Evolutionary conservation across 352 stramenopile genomes (phyloP), one percentile per base, ranked within the genome.

Genomic region (Phytophthora cryptogea): DNA sequence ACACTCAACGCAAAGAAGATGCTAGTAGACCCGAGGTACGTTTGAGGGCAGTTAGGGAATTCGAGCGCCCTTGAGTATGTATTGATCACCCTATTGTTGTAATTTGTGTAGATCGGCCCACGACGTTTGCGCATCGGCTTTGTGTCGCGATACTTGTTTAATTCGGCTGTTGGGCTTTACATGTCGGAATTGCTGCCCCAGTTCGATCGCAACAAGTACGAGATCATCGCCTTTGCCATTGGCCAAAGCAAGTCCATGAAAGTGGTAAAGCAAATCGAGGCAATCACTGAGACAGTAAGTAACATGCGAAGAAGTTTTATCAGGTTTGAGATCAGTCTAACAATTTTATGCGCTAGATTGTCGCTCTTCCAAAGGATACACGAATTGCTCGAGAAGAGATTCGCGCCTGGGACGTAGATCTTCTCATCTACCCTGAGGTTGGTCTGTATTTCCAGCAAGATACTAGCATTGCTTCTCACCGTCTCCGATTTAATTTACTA

Each of bases 401-500:
- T 57, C 58, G 43, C 0, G 66, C 76, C 0, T 78, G 71, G 39
- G 27, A 81, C 4, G 27, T 88, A n/a, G 81, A 93, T 54, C 39
- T 93, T 10, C 59, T 93, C 9, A 73, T 93, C 30, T 93, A 81
- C 39, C 80, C 83, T 45, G 80, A 90, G 76, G 83, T 92, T 64
- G 10, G 57, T 54, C 36, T 55, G 8, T 35, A 28, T 5, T 23
- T 31, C 10, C 32, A 28, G 44, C 20, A 27, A 8, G 20, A 17
- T 36, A 48, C 13, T 30, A 10, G 7, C 5, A 23, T 36, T 32
- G 20, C 40, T 50, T 30, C 17, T 58, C 13, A 66, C 32, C 8
- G 26, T 39, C n/a, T 66, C 2, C 13, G n/a, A 5, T 44, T 56
- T 26, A 31, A 4, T 35, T 17, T 54, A 36, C 4, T 62, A 11